These are phyloP conservation scores for Leishmania aethiopica DNA, from an alignment of 208 protist species.

Conservation along the genomic window DNA sequence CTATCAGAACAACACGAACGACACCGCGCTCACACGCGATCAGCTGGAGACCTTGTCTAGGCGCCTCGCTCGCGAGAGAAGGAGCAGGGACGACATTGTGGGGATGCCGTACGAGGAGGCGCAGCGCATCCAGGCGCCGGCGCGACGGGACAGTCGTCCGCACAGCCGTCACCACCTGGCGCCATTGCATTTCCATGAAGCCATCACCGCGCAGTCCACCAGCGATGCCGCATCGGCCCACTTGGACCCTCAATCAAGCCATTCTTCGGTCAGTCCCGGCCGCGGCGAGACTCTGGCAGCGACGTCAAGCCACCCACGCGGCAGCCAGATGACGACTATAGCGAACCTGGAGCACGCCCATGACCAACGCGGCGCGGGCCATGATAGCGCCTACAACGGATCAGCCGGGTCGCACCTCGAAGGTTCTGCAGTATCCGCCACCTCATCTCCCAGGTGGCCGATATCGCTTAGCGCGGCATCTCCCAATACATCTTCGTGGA, in stretches of 20 bases:
- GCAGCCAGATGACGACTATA: not conserved
- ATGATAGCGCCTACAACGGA: too few relatives aligned
- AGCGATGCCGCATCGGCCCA: not conserved
- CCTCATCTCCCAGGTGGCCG: not conserved
- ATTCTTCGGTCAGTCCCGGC: too few relatives aligned
- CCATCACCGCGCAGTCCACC: not conserved
- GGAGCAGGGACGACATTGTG: slow-evolving; percentile 50
- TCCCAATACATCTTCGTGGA: not conserved
- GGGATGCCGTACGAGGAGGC: slow-evolving; percentile 46
- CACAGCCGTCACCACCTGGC: not conserved
- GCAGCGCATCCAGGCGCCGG: slow-evolving; percentile 23
- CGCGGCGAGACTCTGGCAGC: not conserved
- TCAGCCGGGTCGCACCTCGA: not conserved
- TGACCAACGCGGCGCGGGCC: not conserved
- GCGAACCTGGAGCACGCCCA: not conserved
- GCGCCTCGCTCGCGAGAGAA: slow-evolving; percentile 39
- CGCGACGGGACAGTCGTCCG: slow-evolving; percentile 4
- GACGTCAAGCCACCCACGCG: not conserved
- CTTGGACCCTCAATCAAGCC: not conserved
- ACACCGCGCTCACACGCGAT: slow-evolving; percentile 30
- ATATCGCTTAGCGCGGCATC: not conserved
- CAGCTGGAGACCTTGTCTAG: slow-evolving; percentile 34
- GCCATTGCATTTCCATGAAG: not conserved
- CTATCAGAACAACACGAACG: slow-evolving; percentile 40
- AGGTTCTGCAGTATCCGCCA: not conserved